phyloP scores from a whole-genome alignment of 2,329 filamentous ascomycete genomes.

The Verticillium klebahnii region DNA sequence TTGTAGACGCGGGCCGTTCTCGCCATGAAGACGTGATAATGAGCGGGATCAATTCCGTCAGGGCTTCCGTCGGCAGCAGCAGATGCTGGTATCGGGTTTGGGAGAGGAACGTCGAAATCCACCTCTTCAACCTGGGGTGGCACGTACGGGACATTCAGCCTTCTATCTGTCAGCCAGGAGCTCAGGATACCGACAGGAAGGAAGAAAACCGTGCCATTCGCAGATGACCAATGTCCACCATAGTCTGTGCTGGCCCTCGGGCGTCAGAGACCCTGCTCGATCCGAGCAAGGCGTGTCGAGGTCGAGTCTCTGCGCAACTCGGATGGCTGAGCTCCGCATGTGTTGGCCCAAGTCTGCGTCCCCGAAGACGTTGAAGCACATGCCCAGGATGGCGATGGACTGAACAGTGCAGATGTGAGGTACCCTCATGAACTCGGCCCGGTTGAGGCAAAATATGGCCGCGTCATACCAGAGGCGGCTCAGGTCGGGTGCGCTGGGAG shows the following conservation, averaged over 20 bases:
- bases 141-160: slow-evolving; percentile 7
- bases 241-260: slow-evolving; percentile 4
- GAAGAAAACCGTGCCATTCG: slow-evolving; percentile 4
- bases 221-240: slow-evolving; percentile 11
- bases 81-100: neutral
- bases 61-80: neutral
- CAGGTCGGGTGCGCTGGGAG: neutral
- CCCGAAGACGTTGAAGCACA: slow-evolving; percentile 13
- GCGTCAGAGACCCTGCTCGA: neutral
- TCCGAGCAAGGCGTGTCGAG: slow-evolving; percentile 2
- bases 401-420: slow-evolving; percentile 9
- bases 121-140: slow-evolving; percentile 4
- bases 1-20: slow-evolving; percentile 7
- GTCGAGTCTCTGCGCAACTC: slow-evolving; percentile 9
- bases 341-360: slow-evolving; percentile 6
- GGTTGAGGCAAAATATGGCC: slow-evolving; percentile 11
- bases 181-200: no score
- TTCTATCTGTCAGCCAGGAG: neutral
- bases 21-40: slow-evolving; percentile 11
- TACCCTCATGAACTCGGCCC: slow-evolving; percentile 10
- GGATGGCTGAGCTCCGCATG: slow-evolving; percentile 13
- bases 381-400: slow-evolving; percentile 14
- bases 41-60: neutral
- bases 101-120: slow-evolving; percentile 6
- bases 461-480: slow-evolving; percentile 11